A percentile compares a stretch with the other conserved stretches of the same genome.
These are phyloP conservation scores for Penicillium lividum DNA, from an alignment of 495 filamentous ascomycete genomes.

Conservation along the genomic window DNA sequence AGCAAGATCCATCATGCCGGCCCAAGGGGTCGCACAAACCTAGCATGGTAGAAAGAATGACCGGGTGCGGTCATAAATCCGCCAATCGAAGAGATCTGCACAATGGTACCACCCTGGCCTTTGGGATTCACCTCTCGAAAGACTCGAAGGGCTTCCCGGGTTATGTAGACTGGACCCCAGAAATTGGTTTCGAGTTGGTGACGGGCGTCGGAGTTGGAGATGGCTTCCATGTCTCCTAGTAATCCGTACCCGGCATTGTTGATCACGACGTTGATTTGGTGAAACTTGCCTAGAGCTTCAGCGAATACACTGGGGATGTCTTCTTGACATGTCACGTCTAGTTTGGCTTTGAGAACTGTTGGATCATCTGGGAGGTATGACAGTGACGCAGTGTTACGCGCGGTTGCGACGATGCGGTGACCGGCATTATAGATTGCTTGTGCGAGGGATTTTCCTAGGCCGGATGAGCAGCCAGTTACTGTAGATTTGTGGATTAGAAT, in stretches of 20 bases:
- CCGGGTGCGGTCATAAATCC: constrained; percentile 49
- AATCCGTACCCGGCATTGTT: constrained; percentile 59
- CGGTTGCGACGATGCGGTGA: constrained; percentile 52
- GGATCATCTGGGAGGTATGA: constrained; percentile 35
- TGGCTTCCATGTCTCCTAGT: constrained; percentile 46
- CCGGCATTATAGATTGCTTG: constrained; percentile 34
- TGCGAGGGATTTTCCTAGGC: constrained; percentile 48
- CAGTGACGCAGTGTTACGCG: constrained; percentile 37
- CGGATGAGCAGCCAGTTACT: constrained; percentile 35
- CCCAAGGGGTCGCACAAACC: constrained; percentile 11
- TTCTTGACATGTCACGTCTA: constrained; percentile 44
- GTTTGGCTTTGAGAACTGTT: constrained; percentile 44
- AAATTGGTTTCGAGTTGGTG: constrained; percentile 53
- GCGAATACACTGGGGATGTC: constrained; percentile 44
- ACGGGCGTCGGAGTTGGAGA: constrained; percentile 37
- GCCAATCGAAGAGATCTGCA: constrained; percentile 56
- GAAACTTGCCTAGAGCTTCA: constrained; percentile 37
- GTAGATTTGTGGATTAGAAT: background rate
- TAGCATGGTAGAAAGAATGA: constrained; percentile 54
- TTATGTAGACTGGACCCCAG: constrained; percentile 46
- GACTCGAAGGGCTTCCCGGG: constrained; percentile 33
- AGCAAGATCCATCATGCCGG: background rate
- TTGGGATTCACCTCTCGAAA: constrained; percentile 15
- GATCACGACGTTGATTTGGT: constrained; percentile 54
- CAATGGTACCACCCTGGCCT: constrained; percentile 48